Conservation (phyloP, 148 eudicot genomes). For the Persicaria tinctoria region DNA sequence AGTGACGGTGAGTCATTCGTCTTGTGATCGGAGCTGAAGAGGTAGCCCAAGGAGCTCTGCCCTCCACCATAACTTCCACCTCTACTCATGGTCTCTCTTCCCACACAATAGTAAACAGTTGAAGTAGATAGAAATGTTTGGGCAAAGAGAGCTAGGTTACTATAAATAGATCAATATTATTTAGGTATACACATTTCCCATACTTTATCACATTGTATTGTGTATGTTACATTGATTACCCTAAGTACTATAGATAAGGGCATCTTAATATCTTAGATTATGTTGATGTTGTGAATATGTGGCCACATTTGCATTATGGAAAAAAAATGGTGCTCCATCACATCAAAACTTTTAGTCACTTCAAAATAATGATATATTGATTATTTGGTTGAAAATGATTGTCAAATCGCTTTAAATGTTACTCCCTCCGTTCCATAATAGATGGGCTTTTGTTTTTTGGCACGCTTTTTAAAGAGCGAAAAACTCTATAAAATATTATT, state of each 20-base stretch:
- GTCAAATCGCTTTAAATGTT: too few species aligned
- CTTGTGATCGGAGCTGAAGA: slow-evolving; percentile 37
- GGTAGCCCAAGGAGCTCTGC: slow-evolving; percentile 63
- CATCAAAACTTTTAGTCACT: background rate
- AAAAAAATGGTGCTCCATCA: background rate
- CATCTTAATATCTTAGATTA: background rate
- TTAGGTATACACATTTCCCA: background rate
- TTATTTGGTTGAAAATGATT: too few species aligned
- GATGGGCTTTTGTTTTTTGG: too few species aligned
- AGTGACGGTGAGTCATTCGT: slow-evolving; percentile 16
- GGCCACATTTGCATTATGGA: background rate
- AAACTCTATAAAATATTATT: too few species aligned
- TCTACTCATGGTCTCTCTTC: slow-evolving; percentile 40
- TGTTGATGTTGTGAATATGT: background rate
- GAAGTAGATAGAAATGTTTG: background rate
- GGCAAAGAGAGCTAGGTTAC: background rate
- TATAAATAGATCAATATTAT: background rate
- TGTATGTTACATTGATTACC: background rate
- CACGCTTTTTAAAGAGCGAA: too few species aligned
- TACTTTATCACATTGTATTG: background rate
- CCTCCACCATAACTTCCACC: slow-evolving; percentile 74
- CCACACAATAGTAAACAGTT: background rate
- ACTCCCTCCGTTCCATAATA: too few species aligned
- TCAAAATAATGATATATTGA: too few species aligned
- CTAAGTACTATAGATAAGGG: background rate